A percentile compares a stretch with the other conserved stretches of the same genome.
Evolutionary conservation across 345 rosid species (phyloP).

Genomic region (Chamaenerion angustifolium): DNA sequence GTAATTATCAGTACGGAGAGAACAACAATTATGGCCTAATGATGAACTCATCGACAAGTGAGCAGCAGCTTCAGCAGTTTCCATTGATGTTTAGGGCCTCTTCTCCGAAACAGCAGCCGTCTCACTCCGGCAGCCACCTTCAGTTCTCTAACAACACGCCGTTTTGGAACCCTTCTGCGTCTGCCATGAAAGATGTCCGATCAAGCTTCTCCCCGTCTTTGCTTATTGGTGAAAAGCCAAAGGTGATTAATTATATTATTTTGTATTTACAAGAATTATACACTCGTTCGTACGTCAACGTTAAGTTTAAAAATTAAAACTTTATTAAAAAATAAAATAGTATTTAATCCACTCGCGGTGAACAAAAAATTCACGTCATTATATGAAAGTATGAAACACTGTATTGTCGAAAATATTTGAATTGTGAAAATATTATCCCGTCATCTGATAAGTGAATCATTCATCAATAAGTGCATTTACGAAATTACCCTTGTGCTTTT

Average conservation of each 20-base stretch:
- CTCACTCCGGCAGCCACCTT: not conserved
- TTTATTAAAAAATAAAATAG: too few species aligned
- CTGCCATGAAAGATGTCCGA: not conserved
- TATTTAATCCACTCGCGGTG: too few species aligned
- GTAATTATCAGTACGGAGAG: not conserved
- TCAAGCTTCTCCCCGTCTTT: not conserved
- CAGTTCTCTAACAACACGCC: slow-evolving; percentile 8
- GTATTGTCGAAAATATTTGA: too few species aligned
- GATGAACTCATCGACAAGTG: slow-evolving; percentile 3
- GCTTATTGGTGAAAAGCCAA: slow-evolving; percentile 26
- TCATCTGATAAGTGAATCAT: too few species aligned
- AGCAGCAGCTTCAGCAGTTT: not conserved
- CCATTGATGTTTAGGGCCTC: slow-evolving; percentile 3
- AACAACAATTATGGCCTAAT: slow-evolving; percentile 1
- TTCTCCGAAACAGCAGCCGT: not conserved
- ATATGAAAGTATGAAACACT: too few species aligned
- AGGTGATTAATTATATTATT: slow-evolving; percentile 16
- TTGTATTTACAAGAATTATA: not conserved
- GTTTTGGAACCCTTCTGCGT: slow-evolving; percentile 3
- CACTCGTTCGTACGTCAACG: not conserved
- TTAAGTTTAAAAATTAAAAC: too few species aligned
- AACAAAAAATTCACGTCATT: too few species aligned
- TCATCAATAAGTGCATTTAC: too few species aligned
- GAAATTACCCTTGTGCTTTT: too few species aligned
- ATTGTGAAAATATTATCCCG: too few species aligned